Percentiles rank a stretch among this genome's conserved stretches.
These are phyloP conservation scores for Lentithecium fluviatile DNA, from an alignment of 495 filamentous ascomycete species.

Conservation along the genomic window DNA sequence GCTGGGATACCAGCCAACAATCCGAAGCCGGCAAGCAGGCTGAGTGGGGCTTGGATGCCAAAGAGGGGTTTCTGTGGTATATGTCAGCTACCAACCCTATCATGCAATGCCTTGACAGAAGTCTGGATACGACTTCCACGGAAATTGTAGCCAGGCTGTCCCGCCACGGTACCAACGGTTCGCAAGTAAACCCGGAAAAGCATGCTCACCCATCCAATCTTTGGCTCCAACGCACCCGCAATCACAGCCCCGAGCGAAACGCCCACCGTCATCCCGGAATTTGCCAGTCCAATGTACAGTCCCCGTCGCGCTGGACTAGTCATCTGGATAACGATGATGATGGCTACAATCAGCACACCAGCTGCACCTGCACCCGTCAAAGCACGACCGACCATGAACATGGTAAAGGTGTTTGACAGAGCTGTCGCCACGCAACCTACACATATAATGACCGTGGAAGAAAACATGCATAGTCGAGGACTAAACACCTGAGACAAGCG, in stretches of 20 bases:
- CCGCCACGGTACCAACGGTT: too few relatives aligned
- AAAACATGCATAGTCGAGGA: constrained; percentile 58
- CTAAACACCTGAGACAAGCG: constrained; percentile 68
- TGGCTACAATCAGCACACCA: constrained; percentile 63
- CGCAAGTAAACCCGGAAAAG: too few relatives aligned
- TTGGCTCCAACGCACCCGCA: constrained; percentile 61
- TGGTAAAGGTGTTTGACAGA: constrained; percentile 52
- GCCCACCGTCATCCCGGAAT: constrained; percentile 65
- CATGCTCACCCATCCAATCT: constrained; percentile 62
- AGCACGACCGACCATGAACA: constrained; percentile 66
- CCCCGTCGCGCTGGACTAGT: constrained; percentile 62
- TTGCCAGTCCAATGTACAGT: constrained; percentile 66
- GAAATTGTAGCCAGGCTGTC: too few relatives aligned
- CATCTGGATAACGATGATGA: constrained; percentile 69
- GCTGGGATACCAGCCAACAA: constrained; percentile 50
- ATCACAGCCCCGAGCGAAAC: constrained; percentile 68
- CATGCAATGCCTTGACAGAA: too few relatives aligned
- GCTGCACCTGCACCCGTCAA: constrained; percentile 65
- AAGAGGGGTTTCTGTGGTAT: constrained; percentile 62
- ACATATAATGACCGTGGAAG: constrained; percentile 56
- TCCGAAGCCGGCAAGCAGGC: constrained; percentile 55
- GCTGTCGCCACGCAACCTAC: constrained; percentile 63
- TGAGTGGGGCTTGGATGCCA: constrained; percentile 61
- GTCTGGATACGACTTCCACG: too few relatives aligned
- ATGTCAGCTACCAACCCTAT: constrained; percentile 5